These are phyloP conservation scores for Apiospora phragmitis DNA, from an alignment of 2,329 filamentous ascomycete species.

Conservation along the genomic window DNA sequence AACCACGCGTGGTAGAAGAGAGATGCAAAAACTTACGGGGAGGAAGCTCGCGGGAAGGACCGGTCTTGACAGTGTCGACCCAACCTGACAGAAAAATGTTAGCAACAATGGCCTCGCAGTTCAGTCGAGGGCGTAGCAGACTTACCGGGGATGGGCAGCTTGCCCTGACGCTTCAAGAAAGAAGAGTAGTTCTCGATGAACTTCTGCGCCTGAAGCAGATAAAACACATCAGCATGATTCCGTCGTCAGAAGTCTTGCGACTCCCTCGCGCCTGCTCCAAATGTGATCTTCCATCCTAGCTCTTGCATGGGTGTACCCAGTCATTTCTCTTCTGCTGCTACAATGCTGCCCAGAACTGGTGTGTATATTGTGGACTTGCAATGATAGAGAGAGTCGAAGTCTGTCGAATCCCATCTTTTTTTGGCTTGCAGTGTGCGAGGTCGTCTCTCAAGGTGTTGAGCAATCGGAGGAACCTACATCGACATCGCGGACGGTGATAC, in stretches of 20 bases:
- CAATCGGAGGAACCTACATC: slow-evolving; percentile 61
- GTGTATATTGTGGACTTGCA: not conserved
- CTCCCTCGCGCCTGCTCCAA: slow-evolving; percentile 70
- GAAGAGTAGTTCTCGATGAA: slow-evolving; percentile 84
- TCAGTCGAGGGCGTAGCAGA: slow-evolving; percentile 23
- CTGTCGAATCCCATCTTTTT: not conserved
- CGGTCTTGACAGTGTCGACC: slow-evolving; percentile 99
- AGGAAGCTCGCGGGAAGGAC: slow-evolving; percentile 92
- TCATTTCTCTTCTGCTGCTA: not conserved
- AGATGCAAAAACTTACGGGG: slow-evolving; percentile 50
- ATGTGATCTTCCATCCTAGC: slow-evolving; percentile 25
- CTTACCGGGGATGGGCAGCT: slow-evolving; percentile 86
- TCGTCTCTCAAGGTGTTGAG: slow-evolving; percentile 18
- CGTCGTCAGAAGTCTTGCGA: slow-evolving; percentile 74
- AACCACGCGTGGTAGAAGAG: not conserved
- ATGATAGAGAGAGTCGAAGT: not conserved
- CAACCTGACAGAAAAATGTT: slow-evolving; percentile 63
- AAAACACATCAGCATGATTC: slow-evolving; percentile 68
- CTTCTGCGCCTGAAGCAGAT: slow-evolving; percentile 70
- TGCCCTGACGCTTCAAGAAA: slow-evolving; percentile 93
- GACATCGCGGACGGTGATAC: slow-evolving; percentile 82
- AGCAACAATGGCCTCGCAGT: not conserved
- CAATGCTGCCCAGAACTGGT: slow-evolving; percentile 21
- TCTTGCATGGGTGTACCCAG: not conserved
- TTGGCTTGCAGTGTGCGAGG: slow-evolving; percentile 16